Percentiles rank a stretch among this genome's conserved stretches.
phyloP scores from a whole-genome alignment of 176 grass and related monocot species.

The Dactylis glomerata region DNA sequence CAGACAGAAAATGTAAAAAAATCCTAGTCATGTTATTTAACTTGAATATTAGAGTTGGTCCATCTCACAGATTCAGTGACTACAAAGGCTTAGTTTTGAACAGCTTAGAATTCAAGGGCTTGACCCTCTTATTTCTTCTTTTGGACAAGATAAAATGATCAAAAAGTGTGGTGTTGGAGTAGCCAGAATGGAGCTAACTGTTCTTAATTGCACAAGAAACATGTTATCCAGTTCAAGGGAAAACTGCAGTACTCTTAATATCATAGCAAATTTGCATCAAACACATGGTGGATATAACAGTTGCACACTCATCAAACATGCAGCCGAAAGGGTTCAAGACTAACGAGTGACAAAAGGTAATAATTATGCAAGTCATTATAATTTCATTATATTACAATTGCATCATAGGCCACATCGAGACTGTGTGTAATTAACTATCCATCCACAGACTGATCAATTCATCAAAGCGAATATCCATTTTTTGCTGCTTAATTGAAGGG shows the following conservation, averaged over 20 bases:
- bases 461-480: not conserved
- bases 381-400: not conserved
- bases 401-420: not conserved
- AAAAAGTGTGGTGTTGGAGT: not conserved
- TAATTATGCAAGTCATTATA: not conserved
- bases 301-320: not conserved
- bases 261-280: not conserved
- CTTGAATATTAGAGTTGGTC: not conserved
- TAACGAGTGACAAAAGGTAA: not conserved
- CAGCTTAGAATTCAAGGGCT: not conserved
- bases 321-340: not conserved
- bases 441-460: not conserved
- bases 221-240: not conserved
- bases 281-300: not conserved
- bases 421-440: not conserved
- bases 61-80: not conserved
- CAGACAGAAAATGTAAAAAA: too few species aligned
- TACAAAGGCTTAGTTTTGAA: constrained; percentile 1
- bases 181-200: not conserved
- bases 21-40: too few species aligned
- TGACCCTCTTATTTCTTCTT: not conserved
- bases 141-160: not conserved
- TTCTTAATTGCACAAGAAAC: not conserved
- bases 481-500: not conserved
- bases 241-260: not conserved